Evolutionary conservation across 2,329 filamentous ascomycete species (phyloP), one percentile per base, ranked within the genome.

Genomic region (Phaeoacremonium minimum): DNA sequence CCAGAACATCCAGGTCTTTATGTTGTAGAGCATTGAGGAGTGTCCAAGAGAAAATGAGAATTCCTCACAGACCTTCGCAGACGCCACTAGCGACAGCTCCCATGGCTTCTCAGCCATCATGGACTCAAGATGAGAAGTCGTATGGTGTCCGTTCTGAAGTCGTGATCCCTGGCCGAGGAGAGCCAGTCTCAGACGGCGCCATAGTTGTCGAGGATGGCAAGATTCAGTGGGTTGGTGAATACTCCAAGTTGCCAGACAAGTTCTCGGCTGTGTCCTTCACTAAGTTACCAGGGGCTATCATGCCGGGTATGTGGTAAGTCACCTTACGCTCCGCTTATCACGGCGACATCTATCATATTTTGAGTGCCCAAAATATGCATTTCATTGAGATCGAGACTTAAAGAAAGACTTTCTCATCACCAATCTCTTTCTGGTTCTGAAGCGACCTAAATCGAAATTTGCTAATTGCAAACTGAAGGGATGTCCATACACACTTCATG

Each of bases 221-320:
- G 31, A 70, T 73, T 33, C 52, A 49, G 19, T 67, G 60, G 49
- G 63, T 64, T 18, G 66, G 66, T 6, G 26, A 43, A 6, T 44
- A 54, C 28, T 26, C 42, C 11, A 42, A 47, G 12, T 38, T 62
- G 5, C 63, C 63, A 2, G 31, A 34, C 9, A 49, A 57, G 34
- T 67, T 63, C 39, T 41, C 39, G 12, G 18, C 42, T 5, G 35
- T 60, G 17, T 41, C 38, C 2, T 49, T 49, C 17, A 55, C 50
- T 1, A 50, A 55, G 14, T 64, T 73, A 12, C 59, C 62, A 1
- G 60, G 67, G 8, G 46, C 29, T 7, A 14, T 71, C 7, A 66
- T 75, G 54, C 71, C 71, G 0, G 71, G 72, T 3, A 58, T 77
- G 15, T 75, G 71, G 70, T n/a, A n/a, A n/a, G n/a, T n/a, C n/a